These are phyloP conservation scores for Ceratobasidium sp. DNA, from an alignment of 1,284 basidiomycete genomes.

Conservation along the genomic window DNA sequence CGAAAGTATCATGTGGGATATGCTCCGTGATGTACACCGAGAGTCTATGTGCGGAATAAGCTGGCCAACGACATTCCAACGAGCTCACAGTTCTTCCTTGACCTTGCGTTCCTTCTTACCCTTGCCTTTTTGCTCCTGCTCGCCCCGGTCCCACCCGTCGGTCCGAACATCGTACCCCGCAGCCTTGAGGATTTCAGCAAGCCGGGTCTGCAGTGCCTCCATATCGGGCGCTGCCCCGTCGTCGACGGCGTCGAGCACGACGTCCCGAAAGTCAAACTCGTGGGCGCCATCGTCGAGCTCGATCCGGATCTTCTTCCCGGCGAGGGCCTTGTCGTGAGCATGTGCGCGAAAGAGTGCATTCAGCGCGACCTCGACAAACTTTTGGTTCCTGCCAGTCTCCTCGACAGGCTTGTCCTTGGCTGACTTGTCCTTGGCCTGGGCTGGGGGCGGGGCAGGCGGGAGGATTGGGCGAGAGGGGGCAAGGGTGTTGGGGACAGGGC, in stretches of 20 bases:
- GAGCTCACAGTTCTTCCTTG: slow-evolving; percentile 25
- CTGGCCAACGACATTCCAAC: slow-evolving; percentile 33
- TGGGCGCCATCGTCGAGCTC: slow-evolving; percentile 44
- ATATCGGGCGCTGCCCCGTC: slow-evolving; percentile 52
- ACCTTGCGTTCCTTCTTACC: slow-evolving; percentile 33
- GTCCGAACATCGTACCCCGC: slow-evolving; percentile 58
- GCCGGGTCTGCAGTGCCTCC: slow-evolving; percentile 15
- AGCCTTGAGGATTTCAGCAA: slow-evolving; percentile 54
- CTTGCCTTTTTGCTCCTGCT: slow-evolving; percentile 23
- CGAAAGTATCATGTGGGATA: slow-evolving; percentile 6
- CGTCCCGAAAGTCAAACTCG: slow-evolving; percentile 45
- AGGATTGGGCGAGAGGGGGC: slow-evolving; percentile 56
- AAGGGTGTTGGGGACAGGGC: slow-evolving; percentile 63
- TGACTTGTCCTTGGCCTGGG: slow-evolving; percentile 23
- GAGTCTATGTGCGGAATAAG: slow-evolving; percentile 16
- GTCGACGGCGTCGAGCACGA: slow-evolving; percentile 27
- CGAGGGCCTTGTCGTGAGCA: slow-evolving; percentile 28
- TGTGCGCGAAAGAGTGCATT: slow-evolving; percentile 31
- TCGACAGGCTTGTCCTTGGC: slow-evolving; percentile 37
- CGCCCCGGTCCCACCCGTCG: slow-evolving; percentile 27
- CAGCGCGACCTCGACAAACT: slow-evolving; percentile 42
- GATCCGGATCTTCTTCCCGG: slow-evolving; percentile 38
- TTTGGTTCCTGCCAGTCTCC: neutral
- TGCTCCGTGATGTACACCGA: slow-evolving; percentile 10
- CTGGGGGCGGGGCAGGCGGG: slow-evolving; percentile 47